Evolutionary conservation across 495 filamentous ascomycete species (phyloP), one percentile per base, ranked within the genome.

Genomic region (Cairneyella variabilis): DNA sequence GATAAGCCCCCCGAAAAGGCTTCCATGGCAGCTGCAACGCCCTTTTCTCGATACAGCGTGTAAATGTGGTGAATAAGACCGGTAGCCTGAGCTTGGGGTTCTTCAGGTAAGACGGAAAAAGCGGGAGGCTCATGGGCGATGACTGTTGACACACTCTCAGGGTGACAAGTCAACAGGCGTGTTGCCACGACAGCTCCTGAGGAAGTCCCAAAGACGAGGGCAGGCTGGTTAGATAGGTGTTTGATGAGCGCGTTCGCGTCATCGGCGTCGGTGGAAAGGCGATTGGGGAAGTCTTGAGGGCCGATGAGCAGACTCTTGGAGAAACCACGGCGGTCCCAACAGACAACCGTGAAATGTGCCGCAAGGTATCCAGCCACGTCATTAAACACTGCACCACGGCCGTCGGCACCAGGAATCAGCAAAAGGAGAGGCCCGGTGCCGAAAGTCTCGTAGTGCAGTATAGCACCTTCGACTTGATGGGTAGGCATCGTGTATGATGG

Each of bases 311-410:
- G 22, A 45, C 42, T 45, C 32, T 60, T 63, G 43, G 78, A 81
- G 57, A 78, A 79, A 51, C 73, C 71, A 17, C 71, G 77, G 45
- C 75, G 76, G 28, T 81, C 77, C 17, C 64, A 79, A 43, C 72
- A 75, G 36, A 68, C 78, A 48, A 45, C 42, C 9, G 42, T 45
- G 22, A 22, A 45, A 26, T 45, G 22, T 9, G 42, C 16, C 12
- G 42, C 16, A 21, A 45, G 22, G 42, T 22, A 45, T 45, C 10
- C 26, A 26, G 42, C 42, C 5, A 45, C 21, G 22, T 45, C 42
- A 11, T 26, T 21, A 26, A 45, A 45, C 8, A 45, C 42, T 3
- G 17, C 17, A 26, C 42, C 42, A 21, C 42, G 42, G 22, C 42
- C 42, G 10, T 45, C 42, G 22, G 42, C 42, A 26, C 42, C 42